Evolutionary conservation across 208 protist species (phyloP).

Genomic region (Trypanosomatidae sp.): DNA sequence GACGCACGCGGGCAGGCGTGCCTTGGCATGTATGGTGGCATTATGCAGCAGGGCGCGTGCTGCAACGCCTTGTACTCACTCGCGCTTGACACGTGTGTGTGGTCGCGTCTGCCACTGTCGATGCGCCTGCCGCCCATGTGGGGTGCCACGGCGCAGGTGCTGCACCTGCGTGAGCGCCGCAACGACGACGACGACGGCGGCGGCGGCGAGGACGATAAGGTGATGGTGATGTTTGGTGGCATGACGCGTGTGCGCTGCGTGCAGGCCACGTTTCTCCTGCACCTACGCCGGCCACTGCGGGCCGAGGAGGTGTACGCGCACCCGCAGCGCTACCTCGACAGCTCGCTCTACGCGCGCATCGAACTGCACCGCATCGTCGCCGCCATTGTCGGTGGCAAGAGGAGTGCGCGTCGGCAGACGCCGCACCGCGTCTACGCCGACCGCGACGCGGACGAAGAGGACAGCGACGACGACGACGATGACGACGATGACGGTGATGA

Average conservation of each 20-base stretch:
- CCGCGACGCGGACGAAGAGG: too few relatives aligned
- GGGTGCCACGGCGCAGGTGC: slow-evolving; percentile 27
- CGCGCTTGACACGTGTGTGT: slow-evolving; percentile 15
- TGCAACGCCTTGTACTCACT: slow-evolving; percentile 14
- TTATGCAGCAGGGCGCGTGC: slow-evolving; percentile 8
- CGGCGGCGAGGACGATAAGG: slow-evolving; percentile 16
- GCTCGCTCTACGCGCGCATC: slow-evolving; percentile 4
- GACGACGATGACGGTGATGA: too few relatives aligned
- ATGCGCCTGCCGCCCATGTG: slow-evolving; percentile 12
- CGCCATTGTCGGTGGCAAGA: slow-evolving; percentile 1
- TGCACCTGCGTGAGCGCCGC: too few relatives aligned
- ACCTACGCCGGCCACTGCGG: slow-evolving; percentile 17
- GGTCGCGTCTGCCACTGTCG: slow-evolving; percentile 12
- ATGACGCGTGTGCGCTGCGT: slow-evolving; percentile 17
- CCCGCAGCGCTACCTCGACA: slow-evolving; percentile 7
- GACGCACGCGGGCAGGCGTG: slow-evolving; percentile 8
- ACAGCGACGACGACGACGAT: too few relatives aligned
- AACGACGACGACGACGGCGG: not conserved
- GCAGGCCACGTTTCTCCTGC: slow-evolving; percentile 25
- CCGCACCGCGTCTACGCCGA: too few relatives aligned
- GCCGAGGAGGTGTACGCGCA: slow-evolving; percentile 5
- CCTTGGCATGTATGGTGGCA: slow-evolving; percentile 33
- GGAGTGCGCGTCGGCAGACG: not conserved
- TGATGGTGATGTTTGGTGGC: slow-evolving; percentile 59
- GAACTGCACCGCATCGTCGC: slow-evolving; percentile 3